Conservation (phyloP, 768 basidiomycete species). For the Vararia minispora region DNA sequence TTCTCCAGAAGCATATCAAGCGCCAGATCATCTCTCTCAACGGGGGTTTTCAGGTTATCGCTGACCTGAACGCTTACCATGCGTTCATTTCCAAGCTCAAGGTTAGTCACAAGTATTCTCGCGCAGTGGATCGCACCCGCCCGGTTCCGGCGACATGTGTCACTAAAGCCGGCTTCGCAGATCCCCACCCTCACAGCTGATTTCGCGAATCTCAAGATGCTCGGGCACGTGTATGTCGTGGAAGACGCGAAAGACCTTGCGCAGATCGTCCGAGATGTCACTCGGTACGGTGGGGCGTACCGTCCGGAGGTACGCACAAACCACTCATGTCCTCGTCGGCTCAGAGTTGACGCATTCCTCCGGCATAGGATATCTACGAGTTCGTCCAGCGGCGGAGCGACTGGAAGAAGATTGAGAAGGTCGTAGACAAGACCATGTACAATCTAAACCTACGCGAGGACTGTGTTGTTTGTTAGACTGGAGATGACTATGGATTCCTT, state of each 20-base stretch:
- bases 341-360: not conserved
- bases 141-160: too few relatives aligned
- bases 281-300: slow-evolving; percentile 90
- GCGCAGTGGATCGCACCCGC: too few relatives aligned
- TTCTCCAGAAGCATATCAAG: slow-evolving; percentile 94
- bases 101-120: slow-evolving; percentile 37
- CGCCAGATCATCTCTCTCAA: slow-evolving; percentile 90
- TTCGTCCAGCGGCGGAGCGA: slow-evolving; percentile 91
- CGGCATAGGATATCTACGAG: slow-evolving; percentile 76
- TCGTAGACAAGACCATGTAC: slow-evolving; percentile 92
- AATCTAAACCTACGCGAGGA: slow-evolving; percentile 90
- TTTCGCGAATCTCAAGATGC: slow-evolving; percentile 93
- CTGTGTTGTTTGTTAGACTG: slow-evolving; percentile 39
- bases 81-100: slow-evolving; percentile 80
- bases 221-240: slow-evolving; percentile 93
- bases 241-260: slow-evolving; percentile 95
- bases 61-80: slow-evolving; percentile 92
- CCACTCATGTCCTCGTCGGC: not conserved
- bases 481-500: too few relatives aligned
- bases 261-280: slow-evolving; percentile 91
- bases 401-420: slow-evolving; percentile 98
- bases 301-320: slow-evolving; percentile 65
- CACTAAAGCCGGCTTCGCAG: slow-evolving; percentile 21
- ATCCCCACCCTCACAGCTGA: slow-evolving; percentile 76
- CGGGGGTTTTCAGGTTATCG: slow-evolving; percentile 93